A percentile compares a stretch with the other conserved stretches of the same genome.
Conservation (phyloP, 176 grass and related monocot species). For the Lolium rigidum region DNA sequence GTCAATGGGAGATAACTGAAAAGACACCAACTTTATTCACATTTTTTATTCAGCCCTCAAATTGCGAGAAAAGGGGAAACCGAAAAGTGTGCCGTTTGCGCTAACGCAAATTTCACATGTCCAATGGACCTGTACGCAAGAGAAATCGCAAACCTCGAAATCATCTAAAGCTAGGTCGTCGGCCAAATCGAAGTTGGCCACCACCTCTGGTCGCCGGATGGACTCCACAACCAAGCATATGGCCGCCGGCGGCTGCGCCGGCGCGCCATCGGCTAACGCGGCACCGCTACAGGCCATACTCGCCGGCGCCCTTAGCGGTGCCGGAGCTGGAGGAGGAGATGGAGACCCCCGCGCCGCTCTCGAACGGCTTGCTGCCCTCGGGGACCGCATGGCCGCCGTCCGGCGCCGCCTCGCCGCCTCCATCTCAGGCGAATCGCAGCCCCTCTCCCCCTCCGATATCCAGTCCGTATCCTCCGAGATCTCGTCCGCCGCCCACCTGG, state of each 20-base stretch:
- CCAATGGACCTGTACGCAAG: constrained; percentile 24
- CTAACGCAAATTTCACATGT: neutral
- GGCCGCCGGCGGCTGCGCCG: constrained; percentile 23
- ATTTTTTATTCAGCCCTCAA: neutral
- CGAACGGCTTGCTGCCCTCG: constrained; percentile 46
- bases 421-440: constrained; percentile 42
- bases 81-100: neutral
- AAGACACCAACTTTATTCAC: neutral
- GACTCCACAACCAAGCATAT: constrained; percentile 23
- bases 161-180: constrained; percentile 29
- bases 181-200: constrained; percentile 26
- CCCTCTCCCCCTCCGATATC: constrained; percentile 55
- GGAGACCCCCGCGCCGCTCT: constrained; percentile 36
- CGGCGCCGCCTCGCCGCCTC: constrained; percentile 52
- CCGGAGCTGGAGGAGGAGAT: constrained; percentile 36
- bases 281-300: neutral
- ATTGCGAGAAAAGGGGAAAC: neutral
- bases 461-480: constrained; percentile 84
- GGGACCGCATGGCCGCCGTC: constrained; percentile 53
- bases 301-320: neutral
- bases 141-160: constrained; percentile 1
- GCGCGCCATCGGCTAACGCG: neutral
- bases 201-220: constrained; percentile 29
- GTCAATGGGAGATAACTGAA: neutral
- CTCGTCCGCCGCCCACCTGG: constrained; percentile 68